Evolutionary conservation across 371 early-diverging fungal species (phyloP), one percentile per base, ranked within the genome.

Genomic region (Actinomucor elegans): DNA sequence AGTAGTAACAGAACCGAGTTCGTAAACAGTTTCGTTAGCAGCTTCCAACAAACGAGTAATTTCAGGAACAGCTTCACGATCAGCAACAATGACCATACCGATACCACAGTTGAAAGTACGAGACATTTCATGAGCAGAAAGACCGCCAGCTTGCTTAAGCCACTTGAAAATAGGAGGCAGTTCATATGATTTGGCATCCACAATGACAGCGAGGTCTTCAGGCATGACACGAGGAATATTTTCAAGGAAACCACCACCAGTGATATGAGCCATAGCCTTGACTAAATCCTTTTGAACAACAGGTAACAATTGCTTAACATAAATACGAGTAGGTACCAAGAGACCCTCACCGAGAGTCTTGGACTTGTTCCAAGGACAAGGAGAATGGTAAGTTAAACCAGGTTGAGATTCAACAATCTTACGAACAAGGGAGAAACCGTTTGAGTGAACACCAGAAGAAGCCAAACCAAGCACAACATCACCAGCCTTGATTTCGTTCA

Each of bases 51-150:
- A 56, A 1, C 59, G 49, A 21, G 77, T 77, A 29, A 94, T 87
- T 24, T 81, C 76, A 18, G 61, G 73, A 17, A 82, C 90, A 49
- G 90, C 57, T 28, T 72, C 80, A 27, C 66, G 50, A 37, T 81
- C 81, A n/a, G 92, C 94, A 23, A 97, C 85, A 4, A 97, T 66
- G 26, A 96, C 89, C 97, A 98, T 96, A 57, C 98, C 98, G 51
- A 97, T 90, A 63, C 98, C 98, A 72, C 97, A 97, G 84, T 98
- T 98, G 80, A 98, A 98, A 0, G 98, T 97, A 48, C 97, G 84
- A 8, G 93, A 85, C 86, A 98, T 86, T 71, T 98, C 98, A 51
- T 71, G 83, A 45, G 85, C 79, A 9, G 86, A 83, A n/a, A 94
- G 80, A 50, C 87, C 85, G 52, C 98, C 98, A 8, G 89, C 81